Conservation (phyloP, 208 protist genomes). For the Crithidia mellificae region DNA sequence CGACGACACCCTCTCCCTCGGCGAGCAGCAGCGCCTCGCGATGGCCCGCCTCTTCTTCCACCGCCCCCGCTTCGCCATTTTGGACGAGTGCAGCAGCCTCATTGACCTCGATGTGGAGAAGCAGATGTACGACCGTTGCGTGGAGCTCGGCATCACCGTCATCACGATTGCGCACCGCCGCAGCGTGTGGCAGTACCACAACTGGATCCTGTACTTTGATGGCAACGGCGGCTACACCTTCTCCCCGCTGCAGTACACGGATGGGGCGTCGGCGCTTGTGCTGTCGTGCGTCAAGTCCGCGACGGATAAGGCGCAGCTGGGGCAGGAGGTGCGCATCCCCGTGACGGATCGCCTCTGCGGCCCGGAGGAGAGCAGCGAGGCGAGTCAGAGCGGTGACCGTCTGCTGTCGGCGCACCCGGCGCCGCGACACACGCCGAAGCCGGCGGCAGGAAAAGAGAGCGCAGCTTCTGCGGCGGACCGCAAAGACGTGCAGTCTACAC, state of each 20-base stretch:
- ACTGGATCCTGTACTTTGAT: constrained; percentile 84
- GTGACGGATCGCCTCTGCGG: constrained; percentile 27
- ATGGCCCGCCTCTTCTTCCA: constrained; percentile 91
- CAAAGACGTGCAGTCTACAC: no score
- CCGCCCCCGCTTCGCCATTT: constrained; percentile 83
- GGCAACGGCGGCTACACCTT: constrained; percentile 73
- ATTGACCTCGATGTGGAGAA: constrained; percentile 75
- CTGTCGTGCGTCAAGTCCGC: constrained; percentile 26
- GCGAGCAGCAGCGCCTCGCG: constrained; percentile 88
- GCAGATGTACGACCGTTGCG: constrained; percentile 71
- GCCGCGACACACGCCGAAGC: not conserved
- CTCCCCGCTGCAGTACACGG: constrained; percentile 51
- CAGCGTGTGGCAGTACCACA: constrained; percentile 78
- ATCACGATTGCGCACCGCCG: constrained; percentile 87
- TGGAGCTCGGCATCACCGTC: constrained; percentile 75
- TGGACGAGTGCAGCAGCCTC: constrained; percentile 90
- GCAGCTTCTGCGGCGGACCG: not conserved
- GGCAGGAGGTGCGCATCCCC: constrained; percentile 34
- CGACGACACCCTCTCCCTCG: constrained; percentile 64
- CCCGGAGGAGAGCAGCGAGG: not conserved
- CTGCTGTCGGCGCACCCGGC: not conserved
- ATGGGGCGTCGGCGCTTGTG: constrained; percentile 25
- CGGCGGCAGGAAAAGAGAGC: not conserved
- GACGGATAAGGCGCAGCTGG: constrained; percentile 31
- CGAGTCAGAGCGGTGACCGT: not conserved